Evolutionary conservation across 2,329 filamentous ascomycete genomes (phyloP), one percentile per base, ranked within the genome.

Genomic region (Venturia aucupariae): DNA sequence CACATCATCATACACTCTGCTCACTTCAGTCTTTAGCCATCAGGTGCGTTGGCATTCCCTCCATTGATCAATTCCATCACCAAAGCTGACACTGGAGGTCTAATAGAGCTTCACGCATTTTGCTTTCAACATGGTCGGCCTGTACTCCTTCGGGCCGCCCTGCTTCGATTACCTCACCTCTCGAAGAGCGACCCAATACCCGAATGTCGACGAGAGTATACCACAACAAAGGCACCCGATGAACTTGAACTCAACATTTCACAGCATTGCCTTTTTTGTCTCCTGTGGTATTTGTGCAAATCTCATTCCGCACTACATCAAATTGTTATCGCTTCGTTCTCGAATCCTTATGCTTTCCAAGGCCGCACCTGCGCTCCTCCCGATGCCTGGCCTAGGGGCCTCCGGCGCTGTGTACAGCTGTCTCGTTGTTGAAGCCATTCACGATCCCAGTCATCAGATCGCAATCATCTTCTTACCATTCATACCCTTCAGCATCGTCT

Each of bases 21-120:
- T 60, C 35, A 60, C 59, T 3, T 41, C 38, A 4, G 59, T 60
- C 22, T 60, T 60, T 38, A 60, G 59, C n/a, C 59, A 60, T 24
- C 5, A 24, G 41, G 59, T 60, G 27, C 15, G 59, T 44, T 3
- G 22, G 39, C 35, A 11, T 38, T 38, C 35, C 11, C 7, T 11
- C 35, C 1, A 38, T 38, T 11, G 5, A 38, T 38, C 35, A 6
- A 17, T 41, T 41, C 13, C 39, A 15, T 41, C 39, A 38, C 35
- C 10, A 4, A 38, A 22, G 22, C 46, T 51, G 6, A 51, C 13
- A 15, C n/a, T n/a, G n/a, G n/a, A n/a, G 6, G 8, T n/a, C 35
- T 1, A 17, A 4, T 24, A 60, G 59, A 22, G 24, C 15, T 44
- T 60, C 13, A 10, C 22, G 19, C 59, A 60, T 44, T 41, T 60